These are phyloP conservation scores for Kalanchoe fedtschenkoi DNA, from an alignment of 164 flowering plant genomes.

Conservation along the genomic window DNA sequence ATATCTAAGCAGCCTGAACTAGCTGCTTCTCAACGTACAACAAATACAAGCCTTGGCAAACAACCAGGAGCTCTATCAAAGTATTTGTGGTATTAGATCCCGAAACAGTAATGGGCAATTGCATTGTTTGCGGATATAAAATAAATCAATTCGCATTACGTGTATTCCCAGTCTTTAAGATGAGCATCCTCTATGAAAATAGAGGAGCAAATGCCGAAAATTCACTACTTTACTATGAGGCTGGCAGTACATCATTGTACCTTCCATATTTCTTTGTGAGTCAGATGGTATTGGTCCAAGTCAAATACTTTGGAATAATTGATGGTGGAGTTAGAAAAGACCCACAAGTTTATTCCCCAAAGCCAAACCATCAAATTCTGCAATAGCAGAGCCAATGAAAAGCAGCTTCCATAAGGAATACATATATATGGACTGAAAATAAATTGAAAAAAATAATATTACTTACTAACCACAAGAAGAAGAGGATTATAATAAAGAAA, in stretches of 20 bases:
- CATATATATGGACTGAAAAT: neutral
- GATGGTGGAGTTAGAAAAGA: slow-evolving; percentile 62
- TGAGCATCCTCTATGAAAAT: no score
- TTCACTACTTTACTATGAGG: neutral
- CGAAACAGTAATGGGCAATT: no score
- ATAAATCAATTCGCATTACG: no score
- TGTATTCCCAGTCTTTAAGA: no score
- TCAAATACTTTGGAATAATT: slow-evolving; percentile 79
- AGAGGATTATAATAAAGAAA: slow-evolving; percentile 96
- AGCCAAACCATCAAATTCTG: slow-evolving; percentile 96
- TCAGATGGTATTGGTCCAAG: slow-evolving; percentile 78
- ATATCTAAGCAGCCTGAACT: no score
- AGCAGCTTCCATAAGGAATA: neutral
- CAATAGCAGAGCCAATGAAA: slow-evolving; percentile 14
- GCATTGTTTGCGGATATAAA: no score
- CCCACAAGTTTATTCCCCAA: slow-evolving; percentile 96
- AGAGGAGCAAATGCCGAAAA: no score
- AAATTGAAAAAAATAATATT: neutral
- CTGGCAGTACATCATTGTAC: slow-evolving; percentile 20
- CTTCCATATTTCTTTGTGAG: slow-evolving; percentile 96
- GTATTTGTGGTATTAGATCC: no score
- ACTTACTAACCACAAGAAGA: slow-evolving; percentile 76
- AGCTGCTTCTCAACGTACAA: no score
- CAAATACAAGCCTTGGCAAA: no score
- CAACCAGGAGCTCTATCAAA: no score